phyloP scores from a whole-genome alignment of 139 green algal genomes.

The Coelastrella sp. region DNA sequence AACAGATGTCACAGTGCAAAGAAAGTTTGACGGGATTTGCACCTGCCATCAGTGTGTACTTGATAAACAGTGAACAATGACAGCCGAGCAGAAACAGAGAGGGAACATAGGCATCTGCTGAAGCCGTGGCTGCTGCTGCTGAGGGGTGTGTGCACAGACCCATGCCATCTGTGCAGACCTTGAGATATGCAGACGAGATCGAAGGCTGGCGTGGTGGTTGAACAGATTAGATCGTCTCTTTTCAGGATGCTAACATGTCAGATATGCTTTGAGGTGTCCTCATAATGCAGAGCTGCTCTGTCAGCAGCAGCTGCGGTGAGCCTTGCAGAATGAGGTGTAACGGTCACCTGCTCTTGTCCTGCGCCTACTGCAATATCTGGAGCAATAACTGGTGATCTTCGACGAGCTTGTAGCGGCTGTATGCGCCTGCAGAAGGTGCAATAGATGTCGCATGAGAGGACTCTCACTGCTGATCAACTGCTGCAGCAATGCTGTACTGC shows the following conservation, averaged over 20 bases:
- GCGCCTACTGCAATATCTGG: slow-evolving; percentile 64
- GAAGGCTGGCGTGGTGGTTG: no score
- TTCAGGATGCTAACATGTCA: no score
- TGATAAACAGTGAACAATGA: no score
- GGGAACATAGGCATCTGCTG: no score
- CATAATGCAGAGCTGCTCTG: neutral
- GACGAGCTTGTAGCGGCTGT: slow-evolving; percentile 50
- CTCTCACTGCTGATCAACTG: neutral
- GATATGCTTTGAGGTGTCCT: no score
- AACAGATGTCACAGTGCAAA: neutral
- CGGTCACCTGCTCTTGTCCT: slow-evolving; percentile 67
- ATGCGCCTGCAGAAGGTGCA: slow-evolving; percentile 29
- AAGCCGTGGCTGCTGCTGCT: no score
- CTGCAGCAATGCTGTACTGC: neutral
- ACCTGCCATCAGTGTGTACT: neutral
- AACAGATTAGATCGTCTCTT: no score
- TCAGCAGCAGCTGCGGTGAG: neutral
- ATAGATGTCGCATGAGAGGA: neutral
- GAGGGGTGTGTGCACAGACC: no score
- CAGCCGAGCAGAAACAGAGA: no score
- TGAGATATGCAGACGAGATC: no score
- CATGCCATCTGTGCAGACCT: no score
- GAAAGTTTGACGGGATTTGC: neutral
- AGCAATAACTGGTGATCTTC: slow-evolving; percentile 66
- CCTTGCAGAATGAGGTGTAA: neutral